Base-by-base conservation (phyloP, 306 rosid species). In the Ziziphus jujuba region DNA sequence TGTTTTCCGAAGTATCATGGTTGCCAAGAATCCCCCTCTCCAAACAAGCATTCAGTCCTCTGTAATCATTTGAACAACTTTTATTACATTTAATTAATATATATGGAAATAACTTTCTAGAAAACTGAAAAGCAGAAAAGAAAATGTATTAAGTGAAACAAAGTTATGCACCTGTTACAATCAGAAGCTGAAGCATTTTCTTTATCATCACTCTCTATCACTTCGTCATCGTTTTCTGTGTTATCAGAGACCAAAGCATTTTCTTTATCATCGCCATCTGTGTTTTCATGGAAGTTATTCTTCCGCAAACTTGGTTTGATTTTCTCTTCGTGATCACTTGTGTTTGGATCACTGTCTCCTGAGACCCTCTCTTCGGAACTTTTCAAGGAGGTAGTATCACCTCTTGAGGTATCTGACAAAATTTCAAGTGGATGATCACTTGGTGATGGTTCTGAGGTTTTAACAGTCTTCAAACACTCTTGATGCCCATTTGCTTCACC, bases 81-180 rank as follows among this genome's bases (percentile, higher is more conserved):
- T 53, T 51, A 57, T 7, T 23, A 20, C 25, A 52, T 36, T 13
- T 63, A 57, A 31, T 73, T 25, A 59, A 61, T 51, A 28, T 53
- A n/a, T 34, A 73, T 35, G 67, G 35, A 28, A 68, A 67, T 36
- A 59, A 79, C 3, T 4, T 31, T 23, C 44, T 2, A 63, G 28
- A n/a, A 64, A 77, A 28, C 31, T 17, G 9, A 56, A 53, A 12
- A 0, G 57, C 21, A 36, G 28, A 24, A 11, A 40, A 44, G 43
- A 48, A 12, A 1, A 40, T 17, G 38, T 23, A 25, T 13, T 40
- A 44, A 24, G 35, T 17, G 66, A 51, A 56, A n/a, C n/a, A n/a
- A 54, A 49, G 72, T 58, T 61, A 31, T 65, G 44, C 49, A 88
- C 97, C 90, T 90, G 81, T 88, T 88, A 55, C 69, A 78, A 71